Evolutionary conservation across 2,329 filamentous ascomycete species (phyloP).

Genomic region (Colletotrichum eremochloae): DNA sequence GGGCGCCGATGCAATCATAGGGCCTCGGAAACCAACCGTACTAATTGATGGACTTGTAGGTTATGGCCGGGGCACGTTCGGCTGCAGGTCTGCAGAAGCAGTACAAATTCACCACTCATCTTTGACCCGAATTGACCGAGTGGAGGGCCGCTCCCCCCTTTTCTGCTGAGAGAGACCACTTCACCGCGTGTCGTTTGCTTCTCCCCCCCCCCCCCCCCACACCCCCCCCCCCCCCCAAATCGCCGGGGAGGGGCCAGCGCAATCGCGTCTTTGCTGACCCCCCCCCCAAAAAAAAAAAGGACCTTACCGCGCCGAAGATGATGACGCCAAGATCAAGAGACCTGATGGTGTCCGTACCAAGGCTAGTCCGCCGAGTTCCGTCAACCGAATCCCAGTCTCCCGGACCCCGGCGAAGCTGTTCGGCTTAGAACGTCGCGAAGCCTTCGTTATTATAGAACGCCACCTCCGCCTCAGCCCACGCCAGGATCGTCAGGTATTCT

Average conservation of each 20-base stretch:
- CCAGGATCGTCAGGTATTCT: too few relatives aligned
- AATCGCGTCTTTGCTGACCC: too few relatives aligned
- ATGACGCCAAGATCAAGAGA: neutral
- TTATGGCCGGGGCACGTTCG: neutral
- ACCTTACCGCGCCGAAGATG: neutral
- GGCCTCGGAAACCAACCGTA: neutral
- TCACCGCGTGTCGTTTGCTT: conserved; percentile 3
- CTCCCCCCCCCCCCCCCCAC: neutral
- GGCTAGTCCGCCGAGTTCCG: conserved; percentile 6
- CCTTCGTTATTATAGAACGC: neutral
- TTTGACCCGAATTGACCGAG: conserved; percentile 38
- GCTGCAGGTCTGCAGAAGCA: conserved; percentile 21
- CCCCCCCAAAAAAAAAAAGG: too few relatives aligned
- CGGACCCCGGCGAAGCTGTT: neutral
- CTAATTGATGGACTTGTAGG: neutral
- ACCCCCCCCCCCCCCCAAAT: too few relatives aligned
- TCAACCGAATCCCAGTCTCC: neutral
- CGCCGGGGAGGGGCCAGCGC: too few relatives aligned
- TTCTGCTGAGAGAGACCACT: conserved; percentile 17
- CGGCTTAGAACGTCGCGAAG: conserved; percentile 24
- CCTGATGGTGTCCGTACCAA: neutral
- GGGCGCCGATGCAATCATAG: neutral
- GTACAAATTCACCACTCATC: conserved; percentile 12
- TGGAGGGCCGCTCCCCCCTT: neutral
- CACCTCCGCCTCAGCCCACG: neutral